Conservation (phyloP, 805 yeast genomes). For the Tetrapisispora arboricola region DNA sequence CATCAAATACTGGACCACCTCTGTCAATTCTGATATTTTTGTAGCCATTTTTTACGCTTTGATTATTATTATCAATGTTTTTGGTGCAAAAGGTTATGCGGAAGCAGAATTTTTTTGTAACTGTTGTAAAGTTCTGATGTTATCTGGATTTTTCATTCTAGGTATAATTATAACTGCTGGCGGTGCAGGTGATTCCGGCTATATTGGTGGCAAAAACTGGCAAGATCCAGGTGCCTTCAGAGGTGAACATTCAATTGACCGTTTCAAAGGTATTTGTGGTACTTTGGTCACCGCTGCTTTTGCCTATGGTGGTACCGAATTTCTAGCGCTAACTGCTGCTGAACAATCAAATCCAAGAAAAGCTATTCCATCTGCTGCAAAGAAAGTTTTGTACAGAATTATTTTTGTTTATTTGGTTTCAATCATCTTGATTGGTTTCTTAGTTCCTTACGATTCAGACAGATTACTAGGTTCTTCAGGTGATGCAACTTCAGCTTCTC, state of each 20-base stretch:
- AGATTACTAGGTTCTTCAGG: conserved; percentile 35
- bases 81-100: conserved; percentile 50
- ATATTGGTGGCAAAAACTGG: conserved; percentile 44
- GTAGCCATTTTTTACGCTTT: conserved; percentile 43
- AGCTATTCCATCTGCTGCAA: conserved; percentile 47
- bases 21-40: conserved; percentile 48
- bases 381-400: conserved; percentile 47
- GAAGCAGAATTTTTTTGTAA: conserved; percentile 60
- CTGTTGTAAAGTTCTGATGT: conserved; percentile 50
- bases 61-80: conserved; percentile 37
- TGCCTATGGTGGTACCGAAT: conserved; percentile 53
- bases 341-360: conserved; percentile 45
- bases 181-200: conserved; percentile 34
- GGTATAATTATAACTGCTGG: conserved; percentile 38
- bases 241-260: conserved; percentile 29
- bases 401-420: conserved; percentile 40
- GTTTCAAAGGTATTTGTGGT: conserved; percentile 45
- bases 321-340: conserved; percentile 49
- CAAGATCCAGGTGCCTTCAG: conserved; percentile 44
- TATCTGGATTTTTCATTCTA: conserved; percentile 47
- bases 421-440: conserved; percentile 38
- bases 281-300: conserved; percentile 49
- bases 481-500: conserved; percentile 48
- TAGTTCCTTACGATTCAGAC: conserved; percentile 42
- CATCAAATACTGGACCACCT: conserved; percentile 45